Percentiles rank a stretch among this genome's conserved stretches.
These are phyloP conservation scores for Cladosporium velox DNA, from an alignment of 2,329 filamentous ascomycete genomes.

Conservation along the genomic window DNA sequence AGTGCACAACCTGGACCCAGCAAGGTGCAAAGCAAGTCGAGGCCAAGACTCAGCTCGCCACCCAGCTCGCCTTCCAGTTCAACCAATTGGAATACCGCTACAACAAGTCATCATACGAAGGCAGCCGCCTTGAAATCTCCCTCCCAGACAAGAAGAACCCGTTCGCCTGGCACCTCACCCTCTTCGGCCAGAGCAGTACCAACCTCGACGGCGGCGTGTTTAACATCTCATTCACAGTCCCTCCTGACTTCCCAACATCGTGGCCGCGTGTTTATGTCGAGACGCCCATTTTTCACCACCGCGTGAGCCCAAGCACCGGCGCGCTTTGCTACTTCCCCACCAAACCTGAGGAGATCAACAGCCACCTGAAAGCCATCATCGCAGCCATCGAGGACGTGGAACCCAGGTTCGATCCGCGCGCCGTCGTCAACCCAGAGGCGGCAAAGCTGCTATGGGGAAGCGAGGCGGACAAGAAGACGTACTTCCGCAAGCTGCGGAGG, in stretches of 20 bases:
- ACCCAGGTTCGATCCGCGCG: constrained; percentile 86
- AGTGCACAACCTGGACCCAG: constrained; percentile 69
- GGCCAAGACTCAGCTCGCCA: constrained; percentile 73
- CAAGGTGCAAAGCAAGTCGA: constrained; percentile 65
- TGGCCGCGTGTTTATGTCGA: constrained; percentile 82
- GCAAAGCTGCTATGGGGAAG: constrained; percentile 84
- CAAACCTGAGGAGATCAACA: constrained; percentile 72
- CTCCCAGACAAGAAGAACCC: constrained; percentile 75
- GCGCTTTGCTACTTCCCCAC: constrained; percentile 79
- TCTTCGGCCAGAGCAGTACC: constrained; percentile 90
- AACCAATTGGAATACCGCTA: constrained; percentile 78
- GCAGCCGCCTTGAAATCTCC: constrained; percentile 71
- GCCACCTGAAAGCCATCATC: constrained; percentile 83
- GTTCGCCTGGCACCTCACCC: constrained; percentile 84
- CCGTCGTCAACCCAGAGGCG: constrained; percentile 82
- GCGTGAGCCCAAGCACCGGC: constrained; percentile 72
- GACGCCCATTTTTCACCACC: constrained; percentile 83
- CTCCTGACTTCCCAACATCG: constrained; percentile 81
- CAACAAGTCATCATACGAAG: constrained; percentile 61
- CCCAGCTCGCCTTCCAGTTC: constrained; percentile 80
- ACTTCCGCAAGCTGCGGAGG: constrained; percentile 77
- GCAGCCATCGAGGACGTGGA: constrained; percentile 81
- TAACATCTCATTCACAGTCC: constrained; percentile 75
- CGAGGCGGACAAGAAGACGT: constrained; percentile 75
- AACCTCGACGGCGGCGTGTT: constrained; percentile 92